Percentiles rank a stretch among this genome's conserved stretches.
Conservation (phyloP, 768 basidiomycete genomes). For the Macrolepiota fuliginosa region DNA sequence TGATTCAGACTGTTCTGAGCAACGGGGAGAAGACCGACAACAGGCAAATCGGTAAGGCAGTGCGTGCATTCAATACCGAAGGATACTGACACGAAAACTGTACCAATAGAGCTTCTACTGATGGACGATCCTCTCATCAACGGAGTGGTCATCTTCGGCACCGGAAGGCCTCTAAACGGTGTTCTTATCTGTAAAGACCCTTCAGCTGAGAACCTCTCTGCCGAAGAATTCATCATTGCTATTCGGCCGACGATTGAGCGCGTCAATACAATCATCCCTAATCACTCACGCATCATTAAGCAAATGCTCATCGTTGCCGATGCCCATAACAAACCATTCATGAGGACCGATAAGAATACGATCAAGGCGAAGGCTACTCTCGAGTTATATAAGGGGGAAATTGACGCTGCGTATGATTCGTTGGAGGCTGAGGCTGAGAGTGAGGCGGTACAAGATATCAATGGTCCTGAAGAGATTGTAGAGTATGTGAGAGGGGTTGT, state of each 20-base stretch:
- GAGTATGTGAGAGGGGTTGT: constrained; percentile 4
- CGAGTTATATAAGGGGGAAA: constrained; percentile 22
- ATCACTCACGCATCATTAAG: constrained; percentile 25
- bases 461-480: constrained; percentile 11
- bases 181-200: constrained; percentile 18
- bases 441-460: neutral
- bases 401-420: constrained; percentile 21
- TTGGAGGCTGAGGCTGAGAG: constrained; percentile 9
- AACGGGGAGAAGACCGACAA: constrained; percentile 30
- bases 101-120: constrained; percentile 20
- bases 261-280: constrained; percentile 22
- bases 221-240: constrained; percentile 14
- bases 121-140: constrained; percentile 18
- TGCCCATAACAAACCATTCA: constrained; percentile 18
- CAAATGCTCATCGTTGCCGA: constrained; percentile 22
- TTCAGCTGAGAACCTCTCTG: neutral
- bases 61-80: neutral
- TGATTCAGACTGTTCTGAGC: constrained; percentile 23
- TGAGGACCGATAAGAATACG: constrained; percentile 23
- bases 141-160: constrained; percentile 22
- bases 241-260: constrained; percentile 22
- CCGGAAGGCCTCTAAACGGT: constrained; percentile 22
- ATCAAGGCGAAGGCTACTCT: constrained; percentile 20
- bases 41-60: constrained; percentile 22
- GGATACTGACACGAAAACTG: too few species aligned